Conservation (phyloP, 805 yeast genomes). For the Schizosaccharomyces pombe region DNA sequence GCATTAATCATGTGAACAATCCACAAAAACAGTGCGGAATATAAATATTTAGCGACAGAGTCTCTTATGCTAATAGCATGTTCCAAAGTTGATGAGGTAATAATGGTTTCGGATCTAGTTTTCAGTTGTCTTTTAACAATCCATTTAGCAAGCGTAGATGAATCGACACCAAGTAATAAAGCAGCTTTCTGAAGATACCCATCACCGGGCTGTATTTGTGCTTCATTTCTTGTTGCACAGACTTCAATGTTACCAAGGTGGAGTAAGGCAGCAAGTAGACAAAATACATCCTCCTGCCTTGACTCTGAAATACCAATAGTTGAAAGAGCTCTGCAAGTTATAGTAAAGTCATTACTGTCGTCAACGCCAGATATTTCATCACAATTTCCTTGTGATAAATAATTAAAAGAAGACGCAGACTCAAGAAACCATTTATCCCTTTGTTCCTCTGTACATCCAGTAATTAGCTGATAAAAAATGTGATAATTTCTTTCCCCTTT, state of each 20-base stretch:
- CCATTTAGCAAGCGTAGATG: slow-evolving; percentile 65
- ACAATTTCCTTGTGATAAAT: slow-evolving; percentile 54
- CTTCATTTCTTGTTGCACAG: slow-evolving; percentile 62
- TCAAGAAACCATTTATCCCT: slow-evolving; percentile 38
- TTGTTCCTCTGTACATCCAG: slow-evolving; percentile 35
- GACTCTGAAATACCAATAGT: slow-evolving; percentile 48
- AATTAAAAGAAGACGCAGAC: slow-evolving; percentile 41
- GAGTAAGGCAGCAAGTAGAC: slow-evolving; percentile 62
- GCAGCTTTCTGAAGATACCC: slow-evolving; percentile 64
- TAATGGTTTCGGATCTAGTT: slow-evolving; percentile 81
- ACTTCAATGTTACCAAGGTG: slow-evolving; percentile 85
- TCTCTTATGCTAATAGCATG: slow-evolving; percentile 85
- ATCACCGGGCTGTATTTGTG: slow-evolving; percentile 62
- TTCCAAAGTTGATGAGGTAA: slow-evolving; percentile 52
- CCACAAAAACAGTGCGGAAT: slow-evolving; percentile 88
- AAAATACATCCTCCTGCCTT: slow-evolving; percentile 46
- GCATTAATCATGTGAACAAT: slow-evolving; percentile 60
- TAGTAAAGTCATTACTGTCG: slow-evolving; percentile 53
- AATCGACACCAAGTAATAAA: slow-evolving; percentile 58
- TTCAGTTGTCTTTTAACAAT: slow-evolving; percentile 71
- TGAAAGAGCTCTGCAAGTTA: slow-evolving; percentile 51
- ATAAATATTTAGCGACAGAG: slow-evolving; percentile 87
- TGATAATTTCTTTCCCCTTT: slow-evolving; percentile 73
- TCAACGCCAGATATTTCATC: slow-evolving; percentile 48
- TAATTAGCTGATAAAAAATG: slow-evolving; percentile 67